Evolutionary conservation across 768 basidiomycete genomes (phyloP).

Genomic region (Mycena olivaceomarginata): DNA sequence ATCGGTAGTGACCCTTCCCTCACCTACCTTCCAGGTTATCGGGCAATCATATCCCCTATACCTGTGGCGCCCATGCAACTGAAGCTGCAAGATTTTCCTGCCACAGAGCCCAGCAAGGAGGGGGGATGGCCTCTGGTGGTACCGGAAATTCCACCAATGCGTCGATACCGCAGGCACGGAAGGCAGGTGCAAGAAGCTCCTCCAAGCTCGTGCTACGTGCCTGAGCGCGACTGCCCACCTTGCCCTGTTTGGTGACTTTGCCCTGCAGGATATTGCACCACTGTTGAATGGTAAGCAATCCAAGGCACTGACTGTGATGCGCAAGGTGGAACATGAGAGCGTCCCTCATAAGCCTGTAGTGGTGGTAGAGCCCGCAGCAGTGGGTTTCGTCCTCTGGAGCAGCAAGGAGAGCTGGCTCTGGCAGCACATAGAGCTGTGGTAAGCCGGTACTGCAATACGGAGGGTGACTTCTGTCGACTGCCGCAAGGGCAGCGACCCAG

Average conservation of each 20-base stretch:
- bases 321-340: slow-evolving; percentile 23
- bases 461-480: neutral
- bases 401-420: slow-evolving; percentile 21
- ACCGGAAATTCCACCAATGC: slow-evolving; percentile 10
- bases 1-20: no score
- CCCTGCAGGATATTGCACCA: slow-evolving; percentile 19
- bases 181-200: neutral
- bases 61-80: no score
- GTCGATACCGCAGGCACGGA: neutral
- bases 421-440: slow-evolving; percentile 13
- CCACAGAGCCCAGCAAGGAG: no score
- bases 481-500: slow-evolving; percentile 4
- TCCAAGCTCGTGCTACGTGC: neutral
- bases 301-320: neutral
- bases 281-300: neutral
- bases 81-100: no score
- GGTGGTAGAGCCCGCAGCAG: neutral
- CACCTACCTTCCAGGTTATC: no score
- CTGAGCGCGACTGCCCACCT: neutral
- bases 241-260: slow-evolving; percentile 13
- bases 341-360: slow-evolving; percentile 19
- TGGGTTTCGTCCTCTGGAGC: no score
- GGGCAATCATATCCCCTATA: no score
- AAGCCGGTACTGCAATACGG: slow-evolving; percentile 4
- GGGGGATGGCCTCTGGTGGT: neutral